These are phyloP conservation scores for Anthoceros angustus DNA, from an alignment of 225 moss, liverwort and hornwort genomes.

Conservation along the genomic window DNA sequence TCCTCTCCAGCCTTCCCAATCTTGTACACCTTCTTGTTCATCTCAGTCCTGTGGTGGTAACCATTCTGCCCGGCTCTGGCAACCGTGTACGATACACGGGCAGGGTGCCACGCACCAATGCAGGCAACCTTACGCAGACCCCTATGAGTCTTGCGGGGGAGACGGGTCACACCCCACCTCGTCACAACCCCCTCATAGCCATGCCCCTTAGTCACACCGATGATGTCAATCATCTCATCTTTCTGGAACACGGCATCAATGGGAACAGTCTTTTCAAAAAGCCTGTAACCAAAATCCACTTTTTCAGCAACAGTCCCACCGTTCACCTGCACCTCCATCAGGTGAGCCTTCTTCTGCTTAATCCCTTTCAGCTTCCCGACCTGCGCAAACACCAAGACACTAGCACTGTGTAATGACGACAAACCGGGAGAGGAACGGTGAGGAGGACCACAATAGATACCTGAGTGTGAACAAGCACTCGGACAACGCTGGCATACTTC, in stretches of 20 bases:
- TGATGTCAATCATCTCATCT: conserved; percentile 74
- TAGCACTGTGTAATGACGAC: background rate
- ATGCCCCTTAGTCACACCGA: conserved; percentile 54
- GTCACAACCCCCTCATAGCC: conserved; percentile 75
- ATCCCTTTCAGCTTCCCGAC: conserved; percentile 49
- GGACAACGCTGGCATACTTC: conserved; percentile 55
- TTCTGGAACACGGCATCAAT: conserved; percentile 66
- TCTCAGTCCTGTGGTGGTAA: conserved; percentile 53
- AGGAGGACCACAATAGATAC: background rate
- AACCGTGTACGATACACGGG: conserved; percentile 71
- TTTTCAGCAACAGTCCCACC: conserved; percentile 51
- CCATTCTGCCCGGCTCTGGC: conserved; percentile 77
- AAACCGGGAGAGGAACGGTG: background rate
- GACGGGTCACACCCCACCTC: conserved; percentile 61
- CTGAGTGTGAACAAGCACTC: conserved; percentile 49
- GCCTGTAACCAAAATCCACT: conserved; percentile 60
- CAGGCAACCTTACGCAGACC: conserved; percentile 74
- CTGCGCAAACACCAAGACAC: conserved; percentile 5
- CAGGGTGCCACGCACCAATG: conserved; percentile 91
- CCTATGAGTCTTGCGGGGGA: conserved; percentile 70
- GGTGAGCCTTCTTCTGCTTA: conserved; percentile 48
- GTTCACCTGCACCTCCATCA: conserved; percentile 56
- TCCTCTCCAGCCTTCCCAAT: conserved; percentile 39
- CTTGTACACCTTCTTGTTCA: conserved; percentile 80
- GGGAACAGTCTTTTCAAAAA: conserved; percentile 57